Percentiles rank a stretch among this genome's conserved stretches.
Evolutionary conservation across 208 protist genomes (phyloP).

Genomic region (Wallacemonas collosoma): DNA sequence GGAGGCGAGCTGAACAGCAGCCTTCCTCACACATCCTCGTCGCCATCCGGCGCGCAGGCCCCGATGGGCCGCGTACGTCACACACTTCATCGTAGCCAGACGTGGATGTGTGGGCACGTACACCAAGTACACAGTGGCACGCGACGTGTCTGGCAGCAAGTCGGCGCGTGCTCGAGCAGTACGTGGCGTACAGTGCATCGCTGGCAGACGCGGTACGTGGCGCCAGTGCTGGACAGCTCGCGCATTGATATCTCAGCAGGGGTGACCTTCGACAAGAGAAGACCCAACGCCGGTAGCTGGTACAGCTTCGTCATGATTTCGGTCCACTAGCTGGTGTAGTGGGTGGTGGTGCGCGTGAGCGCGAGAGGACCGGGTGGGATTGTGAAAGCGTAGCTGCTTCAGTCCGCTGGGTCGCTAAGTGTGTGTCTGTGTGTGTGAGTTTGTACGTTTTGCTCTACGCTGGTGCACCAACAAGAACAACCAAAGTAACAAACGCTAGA

Average conservation of each 20-base stretch:
- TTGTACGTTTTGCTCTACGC: neutral
- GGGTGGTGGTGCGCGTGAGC: neutral
- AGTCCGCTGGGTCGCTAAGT: neutral
- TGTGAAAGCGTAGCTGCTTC: too few relatives aligned
- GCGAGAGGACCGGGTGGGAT: too few relatives aligned
- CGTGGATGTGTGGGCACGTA: slow-evolving; percentile 5
- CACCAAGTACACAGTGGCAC: neutral
- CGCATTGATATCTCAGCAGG: slow-evolving; percentile 64
- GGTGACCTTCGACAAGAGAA: slow-evolving; percentile 25
- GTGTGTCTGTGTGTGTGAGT: neutral
- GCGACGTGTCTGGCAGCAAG: neutral
- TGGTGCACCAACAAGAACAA: neutral
- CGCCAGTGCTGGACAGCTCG: slow-evolving; percentile 32
- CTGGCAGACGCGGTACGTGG: slow-evolving; percentile 25
- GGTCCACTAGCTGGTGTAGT: slow-evolving; percentile 21
- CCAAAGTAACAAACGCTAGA: neutral
- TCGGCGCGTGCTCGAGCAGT: neutral
- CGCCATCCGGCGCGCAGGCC: neutral
- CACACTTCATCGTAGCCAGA: neutral
- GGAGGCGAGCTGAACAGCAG: neutral
- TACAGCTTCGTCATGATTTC: slow-evolving; percentile 53
- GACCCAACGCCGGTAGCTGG: slow-evolving; percentile 21
- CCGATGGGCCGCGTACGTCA: neutral
- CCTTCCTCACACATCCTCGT: neutral
- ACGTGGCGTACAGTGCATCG: neutral